phyloP scores from a whole-genome alignment of 2,329 filamentous ascomycete species.

The Stachybotrys echinatus region DNA sequence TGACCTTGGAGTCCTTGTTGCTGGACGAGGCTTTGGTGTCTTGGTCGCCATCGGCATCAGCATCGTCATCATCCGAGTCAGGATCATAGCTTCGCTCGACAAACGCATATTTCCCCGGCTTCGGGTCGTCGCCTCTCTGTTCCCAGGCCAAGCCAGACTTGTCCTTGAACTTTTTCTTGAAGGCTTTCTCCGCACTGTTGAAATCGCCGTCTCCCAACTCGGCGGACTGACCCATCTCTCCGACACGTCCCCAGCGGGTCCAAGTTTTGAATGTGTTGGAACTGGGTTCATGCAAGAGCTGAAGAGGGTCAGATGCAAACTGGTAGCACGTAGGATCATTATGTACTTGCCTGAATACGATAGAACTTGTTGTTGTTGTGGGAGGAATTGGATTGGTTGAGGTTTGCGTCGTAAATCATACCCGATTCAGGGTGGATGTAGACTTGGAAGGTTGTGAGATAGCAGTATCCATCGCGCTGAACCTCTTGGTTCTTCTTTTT shows the following conservation, averaged over 20 bases:
- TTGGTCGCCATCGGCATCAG: too few relatives aligned
- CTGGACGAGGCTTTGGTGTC: too few relatives aligned
- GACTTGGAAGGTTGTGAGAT: slow-evolving; percentile 41
- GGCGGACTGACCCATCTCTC: slow-evolving; percentile 48
- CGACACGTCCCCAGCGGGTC: slow-evolving; percentile 79
- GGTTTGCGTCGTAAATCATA: slow-evolving; percentile 70
- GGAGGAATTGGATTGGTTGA: slow-evolving; percentile 71
- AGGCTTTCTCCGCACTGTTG: slow-evolving; percentile 39
- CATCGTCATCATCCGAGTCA: slow-evolving; percentile 55
- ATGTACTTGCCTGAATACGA: slow-evolving; percentile 54
- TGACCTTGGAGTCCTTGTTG: slow-evolving; percentile 8
- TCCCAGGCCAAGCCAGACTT: slow-evolving; percentile 56
- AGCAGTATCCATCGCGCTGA: slow-evolving; percentile 44
- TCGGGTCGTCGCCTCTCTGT: slow-evolving; percentile 49
- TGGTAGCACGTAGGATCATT: not conserved
- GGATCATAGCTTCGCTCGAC: slow-evolving; percentile 73
- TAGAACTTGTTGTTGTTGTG: slow-evolving; percentile 84
- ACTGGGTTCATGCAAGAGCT: slow-evolving; percentile 37
- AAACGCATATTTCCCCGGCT: slow-evolving; percentile 69
- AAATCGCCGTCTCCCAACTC: slow-evolving; percentile 36
- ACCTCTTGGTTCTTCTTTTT: slow-evolving; percentile 40
- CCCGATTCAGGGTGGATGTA: slow-evolving; percentile 57
- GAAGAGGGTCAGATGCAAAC: slow-evolving; percentile 5
- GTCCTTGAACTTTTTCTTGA: slow-evolving; percentile 57
- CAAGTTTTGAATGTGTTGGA: slow-evolving; percentile 51